These are phyloP conservation scores for Trichoderma afroharzianum DNA, from an alignment of 2,329 filamentous ascomycete species.

Conservation along the genomic window DNA sequence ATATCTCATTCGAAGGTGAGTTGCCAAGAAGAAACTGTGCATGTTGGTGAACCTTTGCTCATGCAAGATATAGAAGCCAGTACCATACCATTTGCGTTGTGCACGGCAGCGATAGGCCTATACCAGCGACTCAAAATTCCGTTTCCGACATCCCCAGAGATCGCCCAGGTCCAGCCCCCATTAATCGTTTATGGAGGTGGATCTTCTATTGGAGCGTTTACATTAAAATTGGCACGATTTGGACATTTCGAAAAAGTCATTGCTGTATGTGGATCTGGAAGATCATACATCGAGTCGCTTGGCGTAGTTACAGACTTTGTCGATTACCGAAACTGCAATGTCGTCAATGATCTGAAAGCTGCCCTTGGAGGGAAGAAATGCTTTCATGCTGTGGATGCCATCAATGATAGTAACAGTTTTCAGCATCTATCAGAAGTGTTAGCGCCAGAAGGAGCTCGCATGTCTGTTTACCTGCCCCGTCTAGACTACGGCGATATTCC, in stretches of 20 bases:
- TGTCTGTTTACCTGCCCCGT: background rate
- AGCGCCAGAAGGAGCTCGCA: background rate
- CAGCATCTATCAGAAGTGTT: background rate
- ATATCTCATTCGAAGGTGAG: background rate
- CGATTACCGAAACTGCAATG: background rate
- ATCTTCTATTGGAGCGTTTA: background rate
- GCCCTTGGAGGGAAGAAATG: background rate
- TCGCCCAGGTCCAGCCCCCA: background rate
- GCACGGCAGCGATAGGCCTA: background rate
- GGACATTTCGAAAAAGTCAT: background rate
- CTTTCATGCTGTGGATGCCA: background rate
- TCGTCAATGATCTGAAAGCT: background rate
- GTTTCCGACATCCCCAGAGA: background rate
- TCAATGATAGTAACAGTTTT: background rate
- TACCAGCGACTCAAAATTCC: background rate
- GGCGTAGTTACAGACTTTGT: background rate
- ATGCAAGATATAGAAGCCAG: background rate
- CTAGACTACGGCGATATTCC: background rate
- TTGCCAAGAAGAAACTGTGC: background rate
- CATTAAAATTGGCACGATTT: background rate
- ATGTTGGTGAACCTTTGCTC: background rate
- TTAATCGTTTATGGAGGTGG: background rate
- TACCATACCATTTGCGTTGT: background rate
- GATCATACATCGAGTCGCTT: background rate
- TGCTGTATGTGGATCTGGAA: background rate